These are phyloP conservation scores for Adansonia grandidieri DNA, from an alignment of 441 rosid genomes.

Conservation along the genomic window DNA sequence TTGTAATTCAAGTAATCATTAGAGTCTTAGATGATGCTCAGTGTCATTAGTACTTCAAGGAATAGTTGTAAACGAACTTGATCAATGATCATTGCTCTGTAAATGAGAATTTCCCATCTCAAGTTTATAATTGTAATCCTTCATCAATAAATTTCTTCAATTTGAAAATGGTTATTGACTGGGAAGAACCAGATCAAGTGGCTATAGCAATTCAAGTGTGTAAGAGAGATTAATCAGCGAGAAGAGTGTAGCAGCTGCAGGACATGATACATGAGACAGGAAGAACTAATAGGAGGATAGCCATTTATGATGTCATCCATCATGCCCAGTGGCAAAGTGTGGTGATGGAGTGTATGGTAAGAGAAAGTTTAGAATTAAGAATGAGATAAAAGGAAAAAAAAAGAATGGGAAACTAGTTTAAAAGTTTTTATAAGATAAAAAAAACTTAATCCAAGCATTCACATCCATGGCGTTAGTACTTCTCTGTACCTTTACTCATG, in stretches of 20 bases:
- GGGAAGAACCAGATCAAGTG: neutral
- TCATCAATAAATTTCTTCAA: neutral
- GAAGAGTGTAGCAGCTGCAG: neutral
- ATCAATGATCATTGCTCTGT: neutral
- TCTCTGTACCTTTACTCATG: conserved; percentile 4
- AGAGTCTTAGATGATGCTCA: neutral
- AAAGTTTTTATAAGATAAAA: neutral
- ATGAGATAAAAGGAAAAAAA: neutral
- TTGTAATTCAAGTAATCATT: neutral
- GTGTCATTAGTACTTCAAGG: neutral
- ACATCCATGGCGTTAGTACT: neutral
- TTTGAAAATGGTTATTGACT: neutral
- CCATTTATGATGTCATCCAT: neutral
- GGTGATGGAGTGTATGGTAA: neutral
- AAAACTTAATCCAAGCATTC: neutral
- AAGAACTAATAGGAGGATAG: neutral
- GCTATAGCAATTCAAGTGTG: neutral
- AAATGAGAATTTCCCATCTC: neutral
- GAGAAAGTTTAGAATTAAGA: neutral
- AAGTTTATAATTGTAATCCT: neutral
- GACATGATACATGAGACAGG: neutral
- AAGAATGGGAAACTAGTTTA: neutral
- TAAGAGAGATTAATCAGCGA: neutral
- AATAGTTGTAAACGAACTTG: neutral
- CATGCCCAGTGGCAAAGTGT: neutral